phyloP scores from a whole-genome alignment of 257 asterid species.

The Phtheirospermum japonicum region DNA sequence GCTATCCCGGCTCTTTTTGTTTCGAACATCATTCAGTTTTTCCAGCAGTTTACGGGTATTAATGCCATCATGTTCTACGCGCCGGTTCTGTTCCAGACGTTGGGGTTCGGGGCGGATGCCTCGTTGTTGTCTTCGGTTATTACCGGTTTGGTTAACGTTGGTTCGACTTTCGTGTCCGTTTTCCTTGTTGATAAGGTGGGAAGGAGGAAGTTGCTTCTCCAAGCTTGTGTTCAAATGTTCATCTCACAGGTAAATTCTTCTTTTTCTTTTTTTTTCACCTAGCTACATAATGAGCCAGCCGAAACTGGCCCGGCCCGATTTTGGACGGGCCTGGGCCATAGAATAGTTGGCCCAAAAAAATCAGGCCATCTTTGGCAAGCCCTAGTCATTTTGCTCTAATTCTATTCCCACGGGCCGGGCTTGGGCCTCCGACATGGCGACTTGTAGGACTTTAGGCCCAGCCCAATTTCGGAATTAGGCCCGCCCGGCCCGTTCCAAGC shows the following conservation, averaged over 20 bases:
- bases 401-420: no score
- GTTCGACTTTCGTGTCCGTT: background rate
- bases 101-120: background rate
- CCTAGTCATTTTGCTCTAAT: no score
- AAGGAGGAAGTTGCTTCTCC: conserved; percentile 16
- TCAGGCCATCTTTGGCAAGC: no score
- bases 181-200: background rate
- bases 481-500: no score
- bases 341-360: no score
- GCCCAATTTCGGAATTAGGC: no score
- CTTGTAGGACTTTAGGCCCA: no score
- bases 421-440: no score
- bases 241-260: conserved; percentile 2
- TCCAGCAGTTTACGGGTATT: conserved; percentile 15
- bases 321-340: no score
- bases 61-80: conserved; percentile 15
- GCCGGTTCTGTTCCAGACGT: conserved; percentile 12
- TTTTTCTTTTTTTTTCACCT: no score
- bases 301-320: no score
- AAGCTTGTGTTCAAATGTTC: conserved; percentile 13
- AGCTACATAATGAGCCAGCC: no score
- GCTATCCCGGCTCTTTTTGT: background rate
- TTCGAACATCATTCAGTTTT: background rate
- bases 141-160: background rate
- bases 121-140: conserved; percentile 8